Base-by-base conservation (phyloP, 805 yeast species). In the Wickerhamomyces hampshirensis region DNA sequence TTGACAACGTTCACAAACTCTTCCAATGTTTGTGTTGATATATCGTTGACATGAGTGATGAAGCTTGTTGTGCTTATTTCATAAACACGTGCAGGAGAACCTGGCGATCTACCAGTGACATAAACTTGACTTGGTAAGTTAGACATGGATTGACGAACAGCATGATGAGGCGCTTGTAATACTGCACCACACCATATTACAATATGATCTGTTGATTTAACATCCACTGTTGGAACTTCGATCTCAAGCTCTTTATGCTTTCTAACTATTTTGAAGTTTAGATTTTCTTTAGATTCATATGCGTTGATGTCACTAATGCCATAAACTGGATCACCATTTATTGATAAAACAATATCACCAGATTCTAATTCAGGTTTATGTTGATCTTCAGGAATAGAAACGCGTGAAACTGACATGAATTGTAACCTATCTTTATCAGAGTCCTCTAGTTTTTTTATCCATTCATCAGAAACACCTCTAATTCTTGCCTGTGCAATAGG, bases 131-230 rank as follows among this genome's bases (percentile, higher is more conserved):
- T 80, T 10, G 95, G 96, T 35, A 86, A 65, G 38, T 73, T 68
- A 35, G 75, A 75, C 73, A 84, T 80, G 26, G 84, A 77, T 62
- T 88, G 96, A 44, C 89, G 75, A 13, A 88, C 96, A 7, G 93
- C 91, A 53, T 84, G 94, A 58, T 87, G 96, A n/a, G 96, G 96
- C 26, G 77, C 72, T 55, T 89, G 97, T 23, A 89, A 59, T 5
- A 82, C 62, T 27, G 88, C 80, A 16, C 96, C 96, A 35, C 88
- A 76, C 93, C 95, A 89, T 33, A 73, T 68, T 7, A 84, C 80
- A 27, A 86, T 64, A 37, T 80, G 79, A 26, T 74, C 71, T 2
- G 95, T 86, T 27, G 70, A 68, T 19, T 68, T 64, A 4, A 88
- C 71, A 15, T 74, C 72, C 3, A 76, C 72, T 4, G 94, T 78